Evolutionary conservation across 106 monocot species (phyloP).

Genomic region (Allium fistulosum): DNA sequence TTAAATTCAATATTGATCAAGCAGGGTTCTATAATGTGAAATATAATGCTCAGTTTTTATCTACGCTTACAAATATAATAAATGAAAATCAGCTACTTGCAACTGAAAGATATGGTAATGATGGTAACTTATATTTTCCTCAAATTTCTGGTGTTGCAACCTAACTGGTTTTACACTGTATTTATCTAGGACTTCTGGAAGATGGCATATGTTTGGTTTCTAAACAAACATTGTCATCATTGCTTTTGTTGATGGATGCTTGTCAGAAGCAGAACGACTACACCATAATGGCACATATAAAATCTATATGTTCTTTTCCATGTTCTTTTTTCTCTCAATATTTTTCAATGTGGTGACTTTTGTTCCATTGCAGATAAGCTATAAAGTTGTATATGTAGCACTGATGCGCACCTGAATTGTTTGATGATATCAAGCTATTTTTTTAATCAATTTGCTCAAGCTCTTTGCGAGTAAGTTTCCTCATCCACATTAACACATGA

Average conservation of each 20-base stretch:
- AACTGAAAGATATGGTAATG: conserved; percentile 80
- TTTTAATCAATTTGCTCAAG: conserved; percentile 49
- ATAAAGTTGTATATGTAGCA: conserved; percentile 34
- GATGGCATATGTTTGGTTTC: conserved; percentile 74
- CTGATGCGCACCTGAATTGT: conserved; percentile 73
- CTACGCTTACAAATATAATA: conserved; percentile 59
- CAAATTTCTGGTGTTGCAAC: neutral
- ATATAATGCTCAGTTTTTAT: conserved; percentile 69
- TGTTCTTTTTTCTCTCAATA: neutral
- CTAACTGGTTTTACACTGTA: neutral
- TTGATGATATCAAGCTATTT: conserved; percentile 40
- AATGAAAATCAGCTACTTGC: conserved; percentile 52
- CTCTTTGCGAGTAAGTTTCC: conserved; percentile 46
- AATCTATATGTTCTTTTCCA: conserved; percentile 31
- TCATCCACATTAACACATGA: neutral
- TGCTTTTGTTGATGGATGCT: conserved; percentile 56
- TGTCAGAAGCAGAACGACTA: conserved; percentile 65
- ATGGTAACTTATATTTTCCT: conserved; percentile 1
- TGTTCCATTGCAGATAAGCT: conserved; percentile 43
- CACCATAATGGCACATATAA: conserved; percentile 67
- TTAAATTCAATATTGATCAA: conserved; percentile 85
- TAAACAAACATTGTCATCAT: conserved; percentile 69
- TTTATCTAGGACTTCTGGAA: conserved; percentile 64
- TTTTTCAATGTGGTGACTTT: neutral
- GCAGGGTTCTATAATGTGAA: conserved; percentile 92